Percentiles rank a stretch among this genome's conserved stretches.
Evolutionary conservation across 164 flowering plant genomes (phyloP).

Genomic region (Magnolia sinica): DNA sequence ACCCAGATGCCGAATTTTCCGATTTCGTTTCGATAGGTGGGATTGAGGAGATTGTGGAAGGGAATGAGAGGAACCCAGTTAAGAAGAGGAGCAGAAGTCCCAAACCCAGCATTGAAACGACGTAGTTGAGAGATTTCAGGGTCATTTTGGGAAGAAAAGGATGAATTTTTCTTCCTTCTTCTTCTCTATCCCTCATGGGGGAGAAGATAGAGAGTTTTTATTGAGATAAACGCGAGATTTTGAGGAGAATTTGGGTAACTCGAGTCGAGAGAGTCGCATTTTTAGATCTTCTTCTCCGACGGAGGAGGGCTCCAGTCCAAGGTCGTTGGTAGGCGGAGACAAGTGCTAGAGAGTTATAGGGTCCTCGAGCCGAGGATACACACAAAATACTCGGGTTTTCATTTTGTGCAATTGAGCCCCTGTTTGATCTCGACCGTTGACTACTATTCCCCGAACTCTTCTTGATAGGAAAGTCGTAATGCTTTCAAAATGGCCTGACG

Average conservation of each 20-base stretch:
- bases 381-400: too few relatives aligned
- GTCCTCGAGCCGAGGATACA: too few relatives aligned
- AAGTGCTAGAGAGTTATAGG: too few relatives aligned
- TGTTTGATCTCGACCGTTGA: too few relatives aligned
- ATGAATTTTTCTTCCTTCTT: not conserved
- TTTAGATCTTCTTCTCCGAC: not conserved
- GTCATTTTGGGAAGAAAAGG: slow-evolving; percentile 26
- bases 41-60: slow-evolving; percentile 35
- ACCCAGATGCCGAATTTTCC: not conserved
- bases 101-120: slow-evolving; percentile 47
- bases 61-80: slow-evolving; percentile 56
- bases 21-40: slow-evolving; percentile 19
- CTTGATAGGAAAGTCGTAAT: too few relatives aligned
- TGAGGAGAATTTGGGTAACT: not conserved
- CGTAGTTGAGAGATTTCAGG: slow-evolving; percentile 49
- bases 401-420: too few relatives aligned
- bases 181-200: not conserved
- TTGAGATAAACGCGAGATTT: not conserved
- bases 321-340: too few relatives aligned
- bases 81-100: slow-evolving; percentile 53
- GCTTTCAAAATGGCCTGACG: too few relatives aligned
- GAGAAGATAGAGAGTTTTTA: not conserved
- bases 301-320: not conserved
- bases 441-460: too few relatives aligned
- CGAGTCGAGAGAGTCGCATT: not conserved